Base-by-base conservation (phyloP, 1,284 basidiomycete species). In the Microstroma glucosiphilum region DNA sequence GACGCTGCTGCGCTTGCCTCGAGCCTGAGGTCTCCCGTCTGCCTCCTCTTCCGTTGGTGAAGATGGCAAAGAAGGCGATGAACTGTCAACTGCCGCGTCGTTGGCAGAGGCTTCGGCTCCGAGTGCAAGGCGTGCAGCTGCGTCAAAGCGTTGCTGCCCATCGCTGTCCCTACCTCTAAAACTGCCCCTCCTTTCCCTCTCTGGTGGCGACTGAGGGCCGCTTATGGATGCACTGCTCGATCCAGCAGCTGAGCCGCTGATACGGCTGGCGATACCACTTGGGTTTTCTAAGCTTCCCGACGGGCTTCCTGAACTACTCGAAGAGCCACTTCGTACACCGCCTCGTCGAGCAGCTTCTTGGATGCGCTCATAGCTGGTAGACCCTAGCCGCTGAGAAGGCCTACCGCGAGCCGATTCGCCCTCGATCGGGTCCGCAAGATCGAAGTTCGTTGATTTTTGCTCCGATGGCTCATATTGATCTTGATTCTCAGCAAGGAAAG, bases 331-430 rank as follows among this genome's bases (percentile, higher is more conserved):
- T 26, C 46, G 15, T 9, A 37, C 30, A 37, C 41, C 55, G 3
- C 21, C 21, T 6, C 60, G 23, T 48, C 60, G 56, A 23, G 65
- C 64, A 7, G 73, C 71, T 17, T 73, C 71, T 51, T 73, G 73
- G 46, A 75, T 66, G 53, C 73, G 66, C 65, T 75, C 73, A 60
- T 75, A 73, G 56, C 68, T 70, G 12, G 73, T 72, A 57, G 67
- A 69, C 12, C 71, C 71, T 2, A 73, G 59, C 15, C 73, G 51
- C 51, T 73, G 73, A 40, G 73, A 68, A 3, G 73, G 53, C 11
- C 73, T 58, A 3, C 73, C 73, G 12, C 72, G 51, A 12, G 66
- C 62, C 49, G 63, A 62, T 51, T 69, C 67, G 21, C 60, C 56
- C 26, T 59, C 59, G 3, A 9, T 9, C 4, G 30, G 30, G 30